These are phyloP conservation scores for Fusarium coffeatum DNA, from an alignment of 2,329 filamentous ascomycete genomes.

Conservation along the genomic window DNA sequence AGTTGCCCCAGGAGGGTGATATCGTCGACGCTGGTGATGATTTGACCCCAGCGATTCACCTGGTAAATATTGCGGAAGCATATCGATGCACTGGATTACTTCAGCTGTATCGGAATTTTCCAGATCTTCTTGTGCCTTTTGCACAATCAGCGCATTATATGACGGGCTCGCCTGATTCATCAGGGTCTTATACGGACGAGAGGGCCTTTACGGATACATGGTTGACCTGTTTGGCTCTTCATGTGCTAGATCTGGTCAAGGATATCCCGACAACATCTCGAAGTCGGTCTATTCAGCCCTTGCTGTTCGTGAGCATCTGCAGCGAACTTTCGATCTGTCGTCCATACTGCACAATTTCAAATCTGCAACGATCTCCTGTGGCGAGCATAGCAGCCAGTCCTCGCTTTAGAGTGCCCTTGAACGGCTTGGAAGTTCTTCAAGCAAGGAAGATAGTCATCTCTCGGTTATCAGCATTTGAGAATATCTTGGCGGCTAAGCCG, in stretches of 20 bases:
- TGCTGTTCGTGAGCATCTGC: constrained; percentile 57
- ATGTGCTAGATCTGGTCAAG: constrained; percentile 57
- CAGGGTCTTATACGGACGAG: not conserved
- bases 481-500: constrained; percentile 43
- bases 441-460: constrained; percentile 29
- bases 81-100: constrained; percentile 46
- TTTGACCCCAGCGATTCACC: constrained; percentile 42
- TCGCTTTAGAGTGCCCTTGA: constrained; percentile 18
- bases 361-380: constrained; percentile 16
- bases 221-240: constrained; percentile 58
- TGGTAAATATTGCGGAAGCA: constrained; percentile 45
- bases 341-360: constrained; percentile 9
- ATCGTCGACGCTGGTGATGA: constrained; percentile 45
- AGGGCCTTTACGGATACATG: constrained; percentile 49
- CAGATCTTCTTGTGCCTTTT: constrained; percentile 52
- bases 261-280: constrained; percentile 57
- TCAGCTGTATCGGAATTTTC: constrained; percentile 52
- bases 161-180: constrained; percentile 8
- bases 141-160: constrained; percentile 6
- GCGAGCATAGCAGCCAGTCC: constrained; percentile 34
- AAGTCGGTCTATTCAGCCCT: constrained; percentile 58
- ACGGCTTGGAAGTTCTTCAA: constrained; percentile 27
- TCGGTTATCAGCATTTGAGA: constrained; percentile 37
- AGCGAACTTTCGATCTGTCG: constrained; percentile 56
- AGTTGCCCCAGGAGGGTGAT: constrained; percentile 29